Percentiles rank a stretch among this genome's conserved stretches.
phyloP scores from a whole-genome alignment of 768 basidiomycete species.

The Tylopilus balloui region DNA sequence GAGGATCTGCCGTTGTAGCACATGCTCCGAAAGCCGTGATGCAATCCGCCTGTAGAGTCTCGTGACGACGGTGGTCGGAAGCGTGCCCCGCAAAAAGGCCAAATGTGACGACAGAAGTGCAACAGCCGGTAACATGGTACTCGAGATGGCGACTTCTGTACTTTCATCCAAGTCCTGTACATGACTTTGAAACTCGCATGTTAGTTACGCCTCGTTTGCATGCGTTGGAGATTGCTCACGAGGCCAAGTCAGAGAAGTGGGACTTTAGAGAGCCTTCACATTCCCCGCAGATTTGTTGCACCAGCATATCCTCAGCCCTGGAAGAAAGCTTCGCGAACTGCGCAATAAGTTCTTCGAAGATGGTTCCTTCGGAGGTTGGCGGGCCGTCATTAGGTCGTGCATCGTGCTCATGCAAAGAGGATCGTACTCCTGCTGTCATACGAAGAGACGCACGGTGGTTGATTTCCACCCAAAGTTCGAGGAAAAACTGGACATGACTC shows the following conservation, averaged over 20 bases:
- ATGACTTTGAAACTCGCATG: conserved; percentile 7
- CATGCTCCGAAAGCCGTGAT: conserved; percentile 65
- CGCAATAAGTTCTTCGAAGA: conserved; percentile 74
- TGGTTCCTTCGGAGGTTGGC: conserved; percentile 51
- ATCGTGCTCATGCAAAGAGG: conserved; percentile 47
- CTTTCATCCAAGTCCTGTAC: conserved; percentile 7
- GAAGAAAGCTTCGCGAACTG: conserved; percentile 56
- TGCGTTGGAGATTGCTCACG: conserved; percentile 30
- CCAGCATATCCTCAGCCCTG: conserved; percentile 85
- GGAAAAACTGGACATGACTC: conserved; percentile 64
- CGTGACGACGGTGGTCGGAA: conserved; percentile 56
- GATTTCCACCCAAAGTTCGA: conserved; percentile 86
- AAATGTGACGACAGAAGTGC: conserved; percentile 81
- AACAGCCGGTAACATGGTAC: conserved; percentile 71
- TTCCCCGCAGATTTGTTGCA: conserved; percentile 78
- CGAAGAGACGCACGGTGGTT: conserved; percentile 55
- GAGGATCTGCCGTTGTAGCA: conserved; percentile 77
- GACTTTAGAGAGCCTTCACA: conserved; percentile 69
- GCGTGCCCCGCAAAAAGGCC: conserved; percentile 54
- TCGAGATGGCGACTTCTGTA: conserved; percentile 48
- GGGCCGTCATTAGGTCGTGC: conserved; percentile 11
- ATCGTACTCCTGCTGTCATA: conserved; percentile 43
- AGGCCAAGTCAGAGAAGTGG: conserved; percentile 56
- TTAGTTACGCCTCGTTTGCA: conserved; percentile 1
- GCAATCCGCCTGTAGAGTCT: conserved; percentile 73